These are phyloP conservation scores for Millerozyma acaciae DNA, from an alignment of 805 yeast genomes.

Conservation along the genomic window DNA sequence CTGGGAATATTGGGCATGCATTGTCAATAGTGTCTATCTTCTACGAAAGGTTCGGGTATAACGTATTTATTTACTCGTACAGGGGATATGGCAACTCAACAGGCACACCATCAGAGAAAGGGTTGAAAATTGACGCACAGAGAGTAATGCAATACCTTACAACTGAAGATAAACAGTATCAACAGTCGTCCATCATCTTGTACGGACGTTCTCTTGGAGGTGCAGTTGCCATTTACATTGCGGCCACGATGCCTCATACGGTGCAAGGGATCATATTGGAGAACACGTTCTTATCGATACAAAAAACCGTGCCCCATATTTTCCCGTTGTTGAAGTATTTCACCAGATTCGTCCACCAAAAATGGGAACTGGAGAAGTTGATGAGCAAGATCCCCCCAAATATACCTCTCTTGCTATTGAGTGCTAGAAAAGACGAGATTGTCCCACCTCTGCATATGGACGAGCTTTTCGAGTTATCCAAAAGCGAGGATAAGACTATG, in stretches of 20 bases:
- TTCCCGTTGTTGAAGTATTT: slow-evolving; percentile 63
- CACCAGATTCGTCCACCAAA: slow-evolving; percentile 64
- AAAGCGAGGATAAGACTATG: slow-evolving; percentile 48
- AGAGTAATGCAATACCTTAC: slow-evolving; percentile 59
- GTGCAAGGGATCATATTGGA: slow-evolving; percentile 72
- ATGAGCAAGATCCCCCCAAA: slow-evolving; percentile 47
- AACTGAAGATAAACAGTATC: slow-evolving; percentile 47
- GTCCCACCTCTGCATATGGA: slow-evolving; percentile 88
- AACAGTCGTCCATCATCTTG: slow-evolving; percentile 52
- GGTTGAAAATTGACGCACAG: slow-evolving; percentile 79
- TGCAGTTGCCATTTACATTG: slow-evolving; percentile 84
- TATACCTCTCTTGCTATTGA: slow-evolving; percentile 66
- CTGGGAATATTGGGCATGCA: slow-evolving; percentile 92
- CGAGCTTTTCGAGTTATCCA: slow-evolving; percentile 48
- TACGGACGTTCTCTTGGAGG: slow-evolving; percentile 95
- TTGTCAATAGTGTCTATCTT: slow-evolving; percentile 75
- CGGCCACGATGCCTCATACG: slow-evolving; percentile 49
- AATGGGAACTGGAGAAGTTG: slow-evolving; percentile 74
- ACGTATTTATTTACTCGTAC: slow-evolving; percentile 82
- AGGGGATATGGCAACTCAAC: slow-evolving; percentile 86
- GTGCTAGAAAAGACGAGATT: slow-evolving; percentile 79
- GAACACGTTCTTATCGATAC: slow-evolving; percentile 77
- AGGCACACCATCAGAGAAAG: slow-evolving; percentile 72
- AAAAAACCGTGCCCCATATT: slow-evolving; percentile 67
- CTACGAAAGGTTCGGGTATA: slow-evolving; percentile 58